phyloP scores from a whole-genome alignment of 148 eudicot species.

The Camellia granthamiana region DNA sequence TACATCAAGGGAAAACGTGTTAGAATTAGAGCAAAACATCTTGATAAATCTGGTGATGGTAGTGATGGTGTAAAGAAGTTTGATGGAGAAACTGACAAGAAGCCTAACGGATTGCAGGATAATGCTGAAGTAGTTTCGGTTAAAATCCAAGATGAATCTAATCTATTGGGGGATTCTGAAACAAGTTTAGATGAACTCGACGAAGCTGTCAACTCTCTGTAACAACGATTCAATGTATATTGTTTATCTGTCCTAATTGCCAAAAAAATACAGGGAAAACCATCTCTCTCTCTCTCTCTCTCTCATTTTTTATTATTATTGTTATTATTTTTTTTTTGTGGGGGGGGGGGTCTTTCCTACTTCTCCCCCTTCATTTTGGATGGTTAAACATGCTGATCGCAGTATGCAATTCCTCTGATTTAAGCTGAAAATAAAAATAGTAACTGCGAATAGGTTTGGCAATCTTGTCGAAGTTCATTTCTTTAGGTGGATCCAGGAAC shows the following conservation, averaged over 20 bases:
- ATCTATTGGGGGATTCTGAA: constrained; percentile 11
- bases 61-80: constrained; percentile 16
- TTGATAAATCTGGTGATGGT: constrained; percentile 22
- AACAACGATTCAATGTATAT: not conserved
- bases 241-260: not conserved
- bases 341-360: no score
- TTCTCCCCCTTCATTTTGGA: no score
- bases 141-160: constrained; percentile 17
- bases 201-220: constrained; percentile 17
- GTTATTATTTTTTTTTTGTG: no score
- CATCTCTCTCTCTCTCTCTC: no score
- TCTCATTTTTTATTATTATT: no score
- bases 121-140: constrained; percentile 9
- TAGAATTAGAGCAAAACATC: constrained; percentile 47
- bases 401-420: no score
- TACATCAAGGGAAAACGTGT: constrained; percentile 83
- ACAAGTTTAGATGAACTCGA: constrained; percentile 17
- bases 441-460: no score
- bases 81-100: constrained; percentile 23
- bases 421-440: no score
- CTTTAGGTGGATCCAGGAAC: no score
- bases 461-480: no score
- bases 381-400: no score
- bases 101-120: constrained; percentile 16
- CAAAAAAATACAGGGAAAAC: no score